phyloP scores from a whole-genome alignment of 805 yeast species.

The Zygotorulaspora danielsina region DNA sequence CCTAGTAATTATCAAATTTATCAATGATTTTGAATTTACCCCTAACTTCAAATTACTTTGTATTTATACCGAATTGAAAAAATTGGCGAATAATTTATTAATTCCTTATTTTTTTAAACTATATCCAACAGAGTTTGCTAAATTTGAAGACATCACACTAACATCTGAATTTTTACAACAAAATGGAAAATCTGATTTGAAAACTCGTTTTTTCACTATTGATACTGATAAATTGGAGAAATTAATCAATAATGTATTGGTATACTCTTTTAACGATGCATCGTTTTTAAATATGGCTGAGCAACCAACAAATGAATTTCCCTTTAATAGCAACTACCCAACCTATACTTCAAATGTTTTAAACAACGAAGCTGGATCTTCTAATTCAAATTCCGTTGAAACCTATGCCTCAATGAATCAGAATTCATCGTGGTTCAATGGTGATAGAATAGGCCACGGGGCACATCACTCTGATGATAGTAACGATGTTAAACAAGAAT shows the following conservation, averaged over 20 bases:
- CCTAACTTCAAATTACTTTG: constrained; percentile 35
- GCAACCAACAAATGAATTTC: constrained; percentile 26
- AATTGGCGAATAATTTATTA: constrained; percentile 26
- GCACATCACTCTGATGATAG: neutral
- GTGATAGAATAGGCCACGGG: neutral
- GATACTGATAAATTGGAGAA: constrained; percentile 28
- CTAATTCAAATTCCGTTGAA: neutral
- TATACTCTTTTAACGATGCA: constrained; percentile 33
- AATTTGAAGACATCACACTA: constrained; percentile 17
- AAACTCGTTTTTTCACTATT: constrained; percentile 12
- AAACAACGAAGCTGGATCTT: neutral
- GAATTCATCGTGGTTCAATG: neutral
- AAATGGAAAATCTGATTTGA: constrained; percentile 2
- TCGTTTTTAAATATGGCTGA: constrained; percentile 33
- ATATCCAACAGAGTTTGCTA: constrained; percentile 25
- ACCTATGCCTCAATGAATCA: neutral
- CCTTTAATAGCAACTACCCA: constrained; percentile 16
- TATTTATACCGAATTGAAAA: constrained; percentile 31
- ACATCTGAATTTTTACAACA: constrained; percentile 10
- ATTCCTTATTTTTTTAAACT: constrained; percentile 25
- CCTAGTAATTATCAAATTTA: constrained; percentile 29
- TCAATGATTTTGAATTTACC: constrained; percentile 33
- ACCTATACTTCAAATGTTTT: constrained; percentile 12
- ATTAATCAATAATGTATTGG: constrained; percentile 30
- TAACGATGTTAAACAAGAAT: neutral